phyloP scores from a whole-genome alignment of 202 grass and related monocot species.

The Panicum virgatum region DNA sequence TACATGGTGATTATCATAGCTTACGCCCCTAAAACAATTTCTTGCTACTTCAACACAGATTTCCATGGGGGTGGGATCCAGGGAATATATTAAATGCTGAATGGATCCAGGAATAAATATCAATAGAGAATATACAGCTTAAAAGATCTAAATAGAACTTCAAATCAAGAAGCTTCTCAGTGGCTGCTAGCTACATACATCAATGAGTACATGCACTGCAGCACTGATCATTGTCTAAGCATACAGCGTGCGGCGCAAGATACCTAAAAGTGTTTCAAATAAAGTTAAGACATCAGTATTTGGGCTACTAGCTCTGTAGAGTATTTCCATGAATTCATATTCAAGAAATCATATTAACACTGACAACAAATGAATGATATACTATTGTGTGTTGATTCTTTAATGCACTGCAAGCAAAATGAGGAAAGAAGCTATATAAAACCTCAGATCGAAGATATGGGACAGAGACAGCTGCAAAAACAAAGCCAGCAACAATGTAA shows the following conservation, averaged over 20 bases:
- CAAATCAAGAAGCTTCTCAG: not conserved
- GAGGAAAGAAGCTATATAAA: conserved; percentile 28
- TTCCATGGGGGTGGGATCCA: not conserved
- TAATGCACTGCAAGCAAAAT: conserved; percentile 10
- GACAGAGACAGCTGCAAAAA: conserved; percentile 87
- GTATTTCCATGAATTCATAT: not conserved
- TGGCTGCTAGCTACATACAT: not conserved
- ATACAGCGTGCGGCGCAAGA: not conserved
- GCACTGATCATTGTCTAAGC: too few species aligned
- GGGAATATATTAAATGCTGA: too few species aligned
- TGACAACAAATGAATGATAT: not conserved
- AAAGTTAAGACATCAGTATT: not conserved
- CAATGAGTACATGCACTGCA: not conserved
- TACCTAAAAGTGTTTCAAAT: not conserved
- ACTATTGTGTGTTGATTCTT: conserved; percentile 19
- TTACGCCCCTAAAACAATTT: not conserved
- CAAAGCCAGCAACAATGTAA: conserved; percentile 99
- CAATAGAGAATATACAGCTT: too few species aligned
- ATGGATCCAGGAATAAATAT: too few species aligned
- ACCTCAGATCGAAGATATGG: conserved; percentile 99
- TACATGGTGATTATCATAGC: not conserved
- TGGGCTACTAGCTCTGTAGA: not conserved
- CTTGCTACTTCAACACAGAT: not conserved
- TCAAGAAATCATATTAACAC: conserved; percentile 30
- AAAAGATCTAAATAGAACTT: too few species aligned